Conservation (phyloP, 2,329 filamentous ascomycete genomes). For the Fusarium stilboides region DNA sequence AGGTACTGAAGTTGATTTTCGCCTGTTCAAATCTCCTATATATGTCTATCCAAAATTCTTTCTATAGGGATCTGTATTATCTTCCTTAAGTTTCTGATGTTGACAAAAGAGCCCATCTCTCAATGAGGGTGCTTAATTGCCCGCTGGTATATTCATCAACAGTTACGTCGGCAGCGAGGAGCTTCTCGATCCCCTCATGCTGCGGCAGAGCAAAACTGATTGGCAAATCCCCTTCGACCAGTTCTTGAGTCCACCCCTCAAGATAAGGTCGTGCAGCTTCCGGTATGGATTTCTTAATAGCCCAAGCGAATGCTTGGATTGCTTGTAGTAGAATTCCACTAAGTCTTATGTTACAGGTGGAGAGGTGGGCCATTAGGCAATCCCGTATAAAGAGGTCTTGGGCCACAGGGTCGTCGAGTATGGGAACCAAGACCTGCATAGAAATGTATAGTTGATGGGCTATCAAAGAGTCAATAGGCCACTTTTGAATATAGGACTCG, state of each 20-base stretch:
- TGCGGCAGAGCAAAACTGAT: constrained; percentile 5
- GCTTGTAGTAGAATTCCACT: constrained; percentile 2
- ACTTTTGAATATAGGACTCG: constrained; percentile 1
- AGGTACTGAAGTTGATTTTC: background rate
- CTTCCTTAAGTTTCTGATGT: background rate
- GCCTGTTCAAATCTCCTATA: background rate
- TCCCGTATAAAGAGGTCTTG: background rate
- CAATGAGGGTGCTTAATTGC: constrained; percentile 1
- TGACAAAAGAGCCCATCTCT: constrained; percentile 6
- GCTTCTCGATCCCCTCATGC: background rate
- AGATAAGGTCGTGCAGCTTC: constrained; percentile 4
- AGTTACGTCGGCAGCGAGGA: background rate
- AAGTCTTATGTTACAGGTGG: background rate
- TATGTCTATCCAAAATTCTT: background rate
- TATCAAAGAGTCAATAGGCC: background rate
- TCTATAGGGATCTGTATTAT: background rate
- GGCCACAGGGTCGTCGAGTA: background rate
- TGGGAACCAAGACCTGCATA: constrained; percentile 2
- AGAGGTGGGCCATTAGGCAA: background rate
- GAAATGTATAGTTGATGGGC: constrained; percentile 4
- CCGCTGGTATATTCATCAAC: background rate
- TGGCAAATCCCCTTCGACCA: background rate
- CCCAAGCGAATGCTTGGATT: constrained; percentile 5
- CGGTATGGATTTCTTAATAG: background rate
- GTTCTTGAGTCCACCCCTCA: constrained; percentile 3